Evolutionary conservation across 148 eudicot species (phyloP).

Genomic region (Suaeda aralocaspica): DNA sequence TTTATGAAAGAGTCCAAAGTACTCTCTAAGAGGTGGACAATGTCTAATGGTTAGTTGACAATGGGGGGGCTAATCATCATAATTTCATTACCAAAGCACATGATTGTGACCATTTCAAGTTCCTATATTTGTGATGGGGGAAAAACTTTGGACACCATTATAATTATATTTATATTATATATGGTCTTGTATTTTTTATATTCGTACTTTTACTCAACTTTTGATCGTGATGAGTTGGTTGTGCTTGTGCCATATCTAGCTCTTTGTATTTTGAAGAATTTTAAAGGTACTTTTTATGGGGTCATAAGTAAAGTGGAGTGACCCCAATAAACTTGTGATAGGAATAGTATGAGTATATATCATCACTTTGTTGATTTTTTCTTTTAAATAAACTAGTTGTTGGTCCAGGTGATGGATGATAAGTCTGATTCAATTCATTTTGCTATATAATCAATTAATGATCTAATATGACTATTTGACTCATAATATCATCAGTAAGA

Average conservation of each 20-base stretch:
- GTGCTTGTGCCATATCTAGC: neutral
- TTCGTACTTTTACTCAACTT: neutral
- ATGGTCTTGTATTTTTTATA: neutral
- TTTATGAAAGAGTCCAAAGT: neutral
- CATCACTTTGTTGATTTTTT: no score
- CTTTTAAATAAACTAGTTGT: no score
- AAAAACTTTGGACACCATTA: neutral
- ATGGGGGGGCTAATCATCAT: neutral
- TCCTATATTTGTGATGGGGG: slow-evolving; percentile 1
- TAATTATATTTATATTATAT: no score
- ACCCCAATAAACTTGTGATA: neutral
- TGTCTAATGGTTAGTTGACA: slow-evolving; percentile 3
- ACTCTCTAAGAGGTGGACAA: neutral
- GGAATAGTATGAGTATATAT: neutral
- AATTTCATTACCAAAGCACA: no score
- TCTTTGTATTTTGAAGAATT: neutral
- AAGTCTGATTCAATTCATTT: no score
- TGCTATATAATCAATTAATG: no score
- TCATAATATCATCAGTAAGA: no score
- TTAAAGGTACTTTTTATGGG: neutral
- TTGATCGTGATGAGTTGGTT: neutral
- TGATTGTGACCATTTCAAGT: neutral
- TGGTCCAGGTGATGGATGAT: no score
- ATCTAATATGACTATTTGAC: no score
- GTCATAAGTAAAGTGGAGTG: neutral